These are phyloP conservation scores for Penicillium arizonense DNA, from an alignment of 495 filamentous ascomycete genomes.

Conservation along the genomic window DNA sequence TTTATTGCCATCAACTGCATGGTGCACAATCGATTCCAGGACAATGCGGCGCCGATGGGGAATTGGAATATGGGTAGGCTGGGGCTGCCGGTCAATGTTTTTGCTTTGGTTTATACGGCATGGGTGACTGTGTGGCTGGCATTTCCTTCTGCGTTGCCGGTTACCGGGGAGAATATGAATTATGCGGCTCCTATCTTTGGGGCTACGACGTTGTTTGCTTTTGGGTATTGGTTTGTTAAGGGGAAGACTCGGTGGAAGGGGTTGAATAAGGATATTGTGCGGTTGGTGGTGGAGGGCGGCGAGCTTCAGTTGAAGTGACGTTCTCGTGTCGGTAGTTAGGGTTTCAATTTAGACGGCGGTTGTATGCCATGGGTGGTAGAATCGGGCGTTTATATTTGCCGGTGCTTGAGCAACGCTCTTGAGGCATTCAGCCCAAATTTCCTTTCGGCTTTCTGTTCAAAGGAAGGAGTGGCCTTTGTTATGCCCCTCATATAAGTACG, in stretches of 20 bases:
- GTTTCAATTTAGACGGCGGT: no score
- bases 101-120: constrained; percentile 21
- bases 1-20: constrained; percentile 40
- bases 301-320: constrained; percentile 12
- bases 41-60: constrained; percentile 1
- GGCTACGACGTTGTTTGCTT: constrained; percentile 17
- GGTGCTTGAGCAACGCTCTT: no score
- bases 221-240: constrained; percentile 23
- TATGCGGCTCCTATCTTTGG: constrained; percentile 25
- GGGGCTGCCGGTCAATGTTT: constrained; percentile 23
- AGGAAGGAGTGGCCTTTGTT: no score
- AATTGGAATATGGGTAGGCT: constrained; percentile 21
- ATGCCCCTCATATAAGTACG: no score
- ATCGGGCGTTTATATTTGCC: no score
- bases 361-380: no score
- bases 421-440: no score
- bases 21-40: constrained; percentile 27
- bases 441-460: no score
- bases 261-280: constrained; percentile 14
- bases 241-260: constrained; percentile 20
- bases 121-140: constrained; percentile 24
- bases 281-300: constrained; percentile 12
- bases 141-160: constrained; percentile 22
- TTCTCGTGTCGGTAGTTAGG: not conserved
- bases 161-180: constrained; percentile 27